Conservation (phyloP, 106 monocot genomes). For the Alisma plantagoaquatica region DNA sequence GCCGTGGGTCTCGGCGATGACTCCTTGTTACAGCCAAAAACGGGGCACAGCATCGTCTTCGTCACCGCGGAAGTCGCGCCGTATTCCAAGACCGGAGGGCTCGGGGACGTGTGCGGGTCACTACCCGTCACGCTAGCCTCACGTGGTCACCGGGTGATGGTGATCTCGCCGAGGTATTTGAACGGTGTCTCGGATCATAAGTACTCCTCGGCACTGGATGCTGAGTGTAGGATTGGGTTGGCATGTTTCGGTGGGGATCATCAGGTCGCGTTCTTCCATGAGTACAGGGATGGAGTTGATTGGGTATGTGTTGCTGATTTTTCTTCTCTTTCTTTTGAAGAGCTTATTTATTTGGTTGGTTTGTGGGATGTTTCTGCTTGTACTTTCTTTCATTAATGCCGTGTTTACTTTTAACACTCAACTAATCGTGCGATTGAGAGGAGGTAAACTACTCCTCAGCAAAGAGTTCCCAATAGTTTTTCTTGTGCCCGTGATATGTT, state of each 20-base stretch:
- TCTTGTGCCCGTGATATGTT: too few species aligned
- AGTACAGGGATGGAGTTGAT: constrained; percentile 73
- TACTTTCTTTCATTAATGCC: too few species aligned
- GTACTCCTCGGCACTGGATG: constrained; percentile 26
- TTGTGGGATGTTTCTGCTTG: background rate
- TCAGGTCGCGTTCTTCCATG: constrained; percentile 76
- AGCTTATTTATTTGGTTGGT: background rate
- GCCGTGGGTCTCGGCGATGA: too few species aligned
- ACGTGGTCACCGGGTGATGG: constrained; percentile 93
- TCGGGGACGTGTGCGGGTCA: constrained; percentile 91
- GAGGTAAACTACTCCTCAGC: too few species aligned
- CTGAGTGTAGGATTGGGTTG: constrained; percentile 34
- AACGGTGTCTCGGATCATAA: constrained; percentile 40
- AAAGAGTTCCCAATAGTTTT: too few species aligned
- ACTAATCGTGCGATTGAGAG: too few species aligned
- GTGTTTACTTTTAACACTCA: too few species aligned
- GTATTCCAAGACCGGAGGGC: constrained; percentile 33
- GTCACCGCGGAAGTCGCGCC: constrained; percentile 23
- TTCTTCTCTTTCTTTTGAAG: too few species aligned
- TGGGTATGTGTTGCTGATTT: constrained; percentile 44
- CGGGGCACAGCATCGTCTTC: constrained; percentile 13
- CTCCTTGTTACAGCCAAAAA: background rate
- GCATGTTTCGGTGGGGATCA: constrained; percentile 67
- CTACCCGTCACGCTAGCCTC: constrained; percentile 72
- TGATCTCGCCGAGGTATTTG: constrained; percentile 72